Base-by-base conservation (phyloP, 164 flowering plant species). In the Amborella trichopoda region DNA sequence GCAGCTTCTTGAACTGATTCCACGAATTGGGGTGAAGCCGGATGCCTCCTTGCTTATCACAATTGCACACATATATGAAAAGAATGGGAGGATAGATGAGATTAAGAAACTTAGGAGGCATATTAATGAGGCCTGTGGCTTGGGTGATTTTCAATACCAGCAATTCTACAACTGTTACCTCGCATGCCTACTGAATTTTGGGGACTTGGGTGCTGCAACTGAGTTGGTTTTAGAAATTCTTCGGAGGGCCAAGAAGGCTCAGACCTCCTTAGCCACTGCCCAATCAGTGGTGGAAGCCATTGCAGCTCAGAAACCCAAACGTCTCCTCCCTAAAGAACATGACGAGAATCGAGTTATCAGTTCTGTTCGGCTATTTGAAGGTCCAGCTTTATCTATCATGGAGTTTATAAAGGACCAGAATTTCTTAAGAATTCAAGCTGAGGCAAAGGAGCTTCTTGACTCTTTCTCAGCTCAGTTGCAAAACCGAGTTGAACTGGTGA, bases 61-160 rank as follows among this genome's bases (percentile, higher is more conserved):
- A 19, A 93, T 83, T 86, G 89, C 83, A 21, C 94, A 85, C 45
- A 69, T 88, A 57, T 77, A 79, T 60, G 96, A 84, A 65, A 84
- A 78, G 56, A 93, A 93, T 65, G 96, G 96, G 14, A 68, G 82
- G 46, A 73, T 71, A 59, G 94, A 84, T 44, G 99, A 88, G 57
- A 76, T 88, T 2, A 82, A 60, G 68, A 93, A 88, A 63, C 91
- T 93, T 40, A 74, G 77, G 70, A 72, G 91, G 53, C 65, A 77
- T 54, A 64, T 88, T 39, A 75, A 93, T 54, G 96, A 93, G 52
- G 72, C 68, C 14, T 66, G 51, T 49, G 50, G 61, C 61, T 53
- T 88, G 22, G 75, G 53, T 43, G 81, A 72, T 50, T 16, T 41
- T 17, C 95, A 88, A 59, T 75, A 71, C 65, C 71, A 81, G 28